Evolutionary conservation across 257 asterid genomes (phyloP).

Genomic region (Przewalskia tangutica): DNA sequence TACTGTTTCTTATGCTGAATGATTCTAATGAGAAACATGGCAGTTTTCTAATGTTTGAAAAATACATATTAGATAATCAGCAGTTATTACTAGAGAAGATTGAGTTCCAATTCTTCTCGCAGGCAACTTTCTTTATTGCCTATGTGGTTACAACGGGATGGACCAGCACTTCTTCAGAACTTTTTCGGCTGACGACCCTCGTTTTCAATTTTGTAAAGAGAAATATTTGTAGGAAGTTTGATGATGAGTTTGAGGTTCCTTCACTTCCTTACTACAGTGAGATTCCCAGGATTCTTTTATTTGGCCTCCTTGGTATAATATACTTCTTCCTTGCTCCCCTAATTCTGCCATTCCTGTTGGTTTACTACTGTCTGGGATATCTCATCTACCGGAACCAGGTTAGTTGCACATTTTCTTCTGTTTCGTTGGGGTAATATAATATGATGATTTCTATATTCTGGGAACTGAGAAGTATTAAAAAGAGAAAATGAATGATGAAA

Average conservation of each 20-base stretch:
- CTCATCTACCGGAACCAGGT: slow-evolving; percentile 93
- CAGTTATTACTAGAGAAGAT: neutral
- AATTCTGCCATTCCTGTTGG: slow-evolving; percentile 77
- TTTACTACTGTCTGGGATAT: slow-evolving; percentile 75
- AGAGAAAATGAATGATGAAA: neutral
- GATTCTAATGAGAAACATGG: neutral
- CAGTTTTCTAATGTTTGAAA: neutral
- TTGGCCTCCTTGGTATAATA: slow-evolving; percentile 78
- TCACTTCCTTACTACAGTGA: slow-evolving; percentile 76
- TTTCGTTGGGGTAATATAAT: neutral
- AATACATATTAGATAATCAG: neutral
- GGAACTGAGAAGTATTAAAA: neutral
- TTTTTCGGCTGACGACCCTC: slow-evolving; percentile 42
- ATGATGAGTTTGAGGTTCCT: slow-evolving; percentile 60
- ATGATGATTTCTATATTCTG: neutral
- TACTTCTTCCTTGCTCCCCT: slow-evolving; percentile 94
- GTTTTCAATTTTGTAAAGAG: slow-evolving; percentile 31
- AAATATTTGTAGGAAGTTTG: slow-evolving; percentile 29
- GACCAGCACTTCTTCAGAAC: slow-evolving; percentile 74
- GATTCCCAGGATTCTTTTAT: slow-evolving; percentile 72
- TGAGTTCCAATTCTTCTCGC: slow-evolving; percentile 9
- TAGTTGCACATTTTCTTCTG: slow-evolving; percentile 13
- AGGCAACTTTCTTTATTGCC: slow-evolving; percentile 94
- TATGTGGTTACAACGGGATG: slow-evolving; percentile 98
- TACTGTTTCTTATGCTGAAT: neutral